Evolutionary conservation across 371 early-diverging fungal species (phyloP).

Genomic region (Entomophthora muscae): DNA sequence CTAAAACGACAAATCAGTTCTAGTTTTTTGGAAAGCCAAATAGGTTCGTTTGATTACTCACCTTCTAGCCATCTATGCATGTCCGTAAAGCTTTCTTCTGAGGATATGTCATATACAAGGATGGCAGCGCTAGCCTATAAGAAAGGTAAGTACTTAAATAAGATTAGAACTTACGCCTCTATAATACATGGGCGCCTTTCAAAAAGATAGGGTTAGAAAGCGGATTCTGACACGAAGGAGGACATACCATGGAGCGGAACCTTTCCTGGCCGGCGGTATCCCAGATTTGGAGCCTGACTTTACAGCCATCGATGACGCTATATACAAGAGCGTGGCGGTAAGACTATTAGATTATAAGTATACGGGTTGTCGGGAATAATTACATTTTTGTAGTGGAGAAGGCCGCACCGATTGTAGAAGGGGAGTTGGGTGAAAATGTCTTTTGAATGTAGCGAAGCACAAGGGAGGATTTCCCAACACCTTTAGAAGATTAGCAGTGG

Average conservation of each 20-base stretch:
- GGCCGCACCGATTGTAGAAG: slow-evolving; percentile 69
- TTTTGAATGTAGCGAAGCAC: slow-evolving; percentile 61
- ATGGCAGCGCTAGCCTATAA: slow-evolving; percentile 40
- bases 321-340: neutral
- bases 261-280: slow-evolving; percentile 55
- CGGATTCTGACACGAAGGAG: neutral
- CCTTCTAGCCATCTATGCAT: slow-evolving; percentile 47
- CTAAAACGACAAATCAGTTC: slow-evolving; percentile 20
- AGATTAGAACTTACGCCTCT: slow-evolving; percentile 32
- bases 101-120: slow-evolving; percentile 42
- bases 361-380: slow-evolving; percentile 9
- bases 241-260: slow-evolving; percentile 32
- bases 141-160: neutral
- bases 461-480: slow-evolving; percentile 66
- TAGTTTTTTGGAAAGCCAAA: too few species aligned
- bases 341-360: neutral
- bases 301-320: slow-evolving; percentile 43
- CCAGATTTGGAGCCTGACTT: slow-evolving; percentile 48
- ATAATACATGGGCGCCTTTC: slow-evolving; percentile 54
- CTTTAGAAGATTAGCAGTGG: slow-evolving; percentile 17
- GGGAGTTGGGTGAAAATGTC: slow-evolving; percentile 55
- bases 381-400: slow-evolving; percentile 61
- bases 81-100: slow-evolving; percentile 35
- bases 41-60: too few species aligned
- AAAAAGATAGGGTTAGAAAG: neutral